Conservation (phyloP, 1,284 basidiomycete genomes). For the Cryptococcus sp. region DNA sequence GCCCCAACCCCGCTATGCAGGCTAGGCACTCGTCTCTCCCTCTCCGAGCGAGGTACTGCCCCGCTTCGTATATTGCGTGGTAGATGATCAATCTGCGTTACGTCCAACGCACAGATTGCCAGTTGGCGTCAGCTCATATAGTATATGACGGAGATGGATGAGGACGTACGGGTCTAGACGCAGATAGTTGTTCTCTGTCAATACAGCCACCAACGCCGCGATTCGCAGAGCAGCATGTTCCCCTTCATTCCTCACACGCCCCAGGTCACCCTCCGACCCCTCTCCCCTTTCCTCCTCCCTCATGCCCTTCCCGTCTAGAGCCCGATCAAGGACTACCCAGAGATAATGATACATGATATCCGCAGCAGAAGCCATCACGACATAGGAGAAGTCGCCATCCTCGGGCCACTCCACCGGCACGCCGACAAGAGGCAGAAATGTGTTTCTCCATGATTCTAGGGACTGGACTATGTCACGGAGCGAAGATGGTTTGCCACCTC, state of each 20-base stretch:
- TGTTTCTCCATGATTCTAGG: conserved; percentile 73
- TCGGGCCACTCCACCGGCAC: conserved; percentile 79
- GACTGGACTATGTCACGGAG: conserved; percentile 63
- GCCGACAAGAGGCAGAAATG: conserved; percentile 74
- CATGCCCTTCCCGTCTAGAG: conserved; percentile 72
- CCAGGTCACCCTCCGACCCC: conserved; percentile 61
- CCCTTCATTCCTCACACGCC: conserved; percentile 74
- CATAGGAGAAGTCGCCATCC: conserved; percentile 87
- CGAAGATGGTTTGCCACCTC: conserved; percentile 69
- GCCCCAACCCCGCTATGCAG: conserved; percentile 79
- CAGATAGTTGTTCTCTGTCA: conserved; percentile 80
- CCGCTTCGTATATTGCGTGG: conserved; percentile 77
- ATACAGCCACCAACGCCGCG: conserved; percentile 76
- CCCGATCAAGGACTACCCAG: conserved; percentile 56
- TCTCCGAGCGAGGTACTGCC: conserved; percentile 74
- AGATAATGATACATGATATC: conserved; percentile 88
- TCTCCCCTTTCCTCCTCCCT: conserved; percentile 60
- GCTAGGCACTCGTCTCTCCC: conserved; percentile 76
- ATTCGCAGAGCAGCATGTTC: conserved; percentile 81
- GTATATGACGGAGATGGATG: background rate
- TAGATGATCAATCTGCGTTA: conserved; percentile 62
- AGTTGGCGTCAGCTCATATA: background rate
- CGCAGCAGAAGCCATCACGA: conserved; percentile 70
- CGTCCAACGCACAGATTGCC: conserved; percentile 6
- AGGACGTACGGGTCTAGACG: conserved; percentile 53